Base-by-base conservation (phyloP, 805 yeast genomes). In the Dipodascopsis uninucleata region DNA sequence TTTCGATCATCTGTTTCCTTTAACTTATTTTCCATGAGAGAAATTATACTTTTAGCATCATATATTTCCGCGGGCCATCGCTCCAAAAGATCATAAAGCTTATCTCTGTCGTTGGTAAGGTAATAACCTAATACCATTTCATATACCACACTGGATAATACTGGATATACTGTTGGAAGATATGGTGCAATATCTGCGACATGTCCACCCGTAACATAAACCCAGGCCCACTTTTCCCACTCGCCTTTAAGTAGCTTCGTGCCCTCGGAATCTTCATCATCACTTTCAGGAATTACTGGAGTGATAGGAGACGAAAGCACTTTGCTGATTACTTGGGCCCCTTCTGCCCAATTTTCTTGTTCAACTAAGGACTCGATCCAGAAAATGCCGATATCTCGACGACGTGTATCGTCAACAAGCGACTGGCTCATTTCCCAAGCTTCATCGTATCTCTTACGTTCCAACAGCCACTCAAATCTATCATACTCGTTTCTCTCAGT, bases 361-460 rank as follows among this genome's bases (percentile, higher is more conserved):
- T 54, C 53, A 10, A 66, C 40, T 25, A 67, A 55, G 9, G 47
- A 43, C n/a, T 64, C 59, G 12, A 71, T 68, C 61, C 79, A 79
- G 35, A 71, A 70, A 5, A 78, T 57, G 2, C 96, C 97, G 28
- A 78, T 70, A 29, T 71, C 66, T 8, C 82, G 61, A 39, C 90
- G 64, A 48, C 77, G 77, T 3, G 59, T 47, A 8, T 71, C 69
- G 7, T 70, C 63, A 1, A 82, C 67, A 51, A 85, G 67, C 53
- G 74, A 75, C 38, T 71, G 76, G 46, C 93, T 76, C 59, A 86
- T 78, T 31, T 73, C 71, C 95, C 96, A 90, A 0, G 97, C 97
- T 33, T 79, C 79, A 14, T 70, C 64, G 57, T 65, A 85, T 41
- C 69, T 63, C 1, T 72, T 71, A 29, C 69, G 74, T 1, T 77